Conservation (phyloP, 2,329 filamentous ascomycete species). For the Leptographium lundbergii region DNA sequence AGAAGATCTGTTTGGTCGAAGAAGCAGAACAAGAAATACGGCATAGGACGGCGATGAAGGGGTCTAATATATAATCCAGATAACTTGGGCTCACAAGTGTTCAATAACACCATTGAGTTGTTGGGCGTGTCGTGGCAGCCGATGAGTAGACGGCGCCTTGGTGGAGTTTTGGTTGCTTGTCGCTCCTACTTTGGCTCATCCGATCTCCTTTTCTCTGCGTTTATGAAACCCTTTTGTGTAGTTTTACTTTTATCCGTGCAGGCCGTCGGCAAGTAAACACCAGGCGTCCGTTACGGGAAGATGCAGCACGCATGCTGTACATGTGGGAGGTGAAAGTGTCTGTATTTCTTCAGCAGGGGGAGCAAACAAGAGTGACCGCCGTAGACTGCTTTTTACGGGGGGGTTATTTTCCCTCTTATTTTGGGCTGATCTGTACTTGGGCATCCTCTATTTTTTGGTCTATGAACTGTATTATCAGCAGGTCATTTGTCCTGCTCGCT, state of each 20-base stretch:
- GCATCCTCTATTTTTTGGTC: neutral
- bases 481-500: too few relatives aligned
- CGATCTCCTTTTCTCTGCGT: neutral
- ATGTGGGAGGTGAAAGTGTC: neutral
- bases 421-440: neutral
- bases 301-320: neutral
- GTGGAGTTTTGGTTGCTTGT: conserved; percentile 2
- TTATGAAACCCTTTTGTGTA: conserved; percentile 8
- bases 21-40: neutral
- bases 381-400: neutral
- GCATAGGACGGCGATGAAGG: conserved; percentile 1
- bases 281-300: neutral
- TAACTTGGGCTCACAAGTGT: conserved; percentile 7
- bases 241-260: conserved; percentile 2
- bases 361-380: neutral
- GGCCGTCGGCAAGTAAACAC: neutral
- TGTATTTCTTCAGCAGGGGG: neutral
- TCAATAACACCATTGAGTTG: conserved; percentile 2
- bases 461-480: too few relatives aligned
- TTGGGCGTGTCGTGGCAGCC: conserved; percentile 10
- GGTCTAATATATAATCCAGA: conserved; percentile 8
- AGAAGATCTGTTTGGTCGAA: neutral
- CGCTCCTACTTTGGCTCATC: neutral
- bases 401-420: neutral
- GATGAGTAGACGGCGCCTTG: conserved; percentile 4